phyloP scores from a whole-genome alignment of 2,329 filamentous ascomycete genomes.

The Podosphaera leucotricha region DNA sequence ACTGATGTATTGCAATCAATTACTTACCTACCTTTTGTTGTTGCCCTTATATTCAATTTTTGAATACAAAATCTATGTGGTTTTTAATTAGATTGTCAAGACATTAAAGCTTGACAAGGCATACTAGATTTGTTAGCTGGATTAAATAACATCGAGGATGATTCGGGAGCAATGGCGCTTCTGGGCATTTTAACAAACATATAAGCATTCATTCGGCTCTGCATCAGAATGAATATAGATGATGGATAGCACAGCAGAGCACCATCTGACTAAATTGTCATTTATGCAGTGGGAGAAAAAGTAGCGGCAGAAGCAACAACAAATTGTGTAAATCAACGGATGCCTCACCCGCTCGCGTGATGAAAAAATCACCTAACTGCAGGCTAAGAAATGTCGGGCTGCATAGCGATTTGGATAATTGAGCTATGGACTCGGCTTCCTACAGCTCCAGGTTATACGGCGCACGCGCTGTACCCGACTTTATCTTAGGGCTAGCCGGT shows the following conservation, averaged over 20 bases:
- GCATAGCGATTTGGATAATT: conserved; percentile 8
- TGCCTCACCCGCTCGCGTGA: conserved; percentile 7
- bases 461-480: conserved; percentile 1
- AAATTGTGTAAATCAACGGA: conserved; percentile 9
- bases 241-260: conserved; percentile 12
- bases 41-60: too few species aligned
- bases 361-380: conserved; percentile 3
- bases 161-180: background rate
- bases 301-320: conserved; percentile 3
- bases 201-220: background rate
- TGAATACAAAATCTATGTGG: too few species aligned
- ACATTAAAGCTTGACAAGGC: background rate
- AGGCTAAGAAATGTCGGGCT: conserved; percentile 4
- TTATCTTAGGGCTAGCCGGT: background rate
- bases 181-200: background rate
- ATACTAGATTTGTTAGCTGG: background rate
- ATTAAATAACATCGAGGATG: background rate
- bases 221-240: conserved; percentile 1
- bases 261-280: conserved; percentile 15
- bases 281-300: conserved; percentile 13
- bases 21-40: too few species aligned
- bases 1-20: background rate
- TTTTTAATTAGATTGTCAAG: too few species aligned
- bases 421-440: conserved; percentile 11
- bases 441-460: conserved; percentile 7